Base-by-base conservation (phyloP, 345 rosid species). In the Limnanthes douglasii region DNA sequence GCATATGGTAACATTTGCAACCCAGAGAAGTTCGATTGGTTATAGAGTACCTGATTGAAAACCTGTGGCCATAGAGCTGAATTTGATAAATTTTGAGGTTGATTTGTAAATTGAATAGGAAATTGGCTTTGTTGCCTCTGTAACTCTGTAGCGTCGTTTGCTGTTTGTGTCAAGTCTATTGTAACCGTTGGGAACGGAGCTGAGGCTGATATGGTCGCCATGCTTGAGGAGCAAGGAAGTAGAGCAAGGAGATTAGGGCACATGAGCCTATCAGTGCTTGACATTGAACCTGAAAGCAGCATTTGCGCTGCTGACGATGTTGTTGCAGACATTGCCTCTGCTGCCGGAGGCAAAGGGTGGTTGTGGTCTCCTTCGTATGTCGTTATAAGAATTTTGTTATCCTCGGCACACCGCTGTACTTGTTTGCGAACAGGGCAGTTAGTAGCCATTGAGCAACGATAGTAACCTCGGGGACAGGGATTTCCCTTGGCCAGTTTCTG, bases 131-230 rank as follows among this genome's bases (percentile, higher is more conserved):
- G n/a, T n/a, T n/a, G n/a, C n/a, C n/a, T n/a, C n/a, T n/a, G n/a
- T n/a, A n/a, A n/a, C n/a, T n/a, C n/a, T n/a, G n/a, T n/a, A n/a
- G n/a, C n/a, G n/a, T n/a, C n/a, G n/a, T n/a, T n/a, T n/a, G n/a
- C n/a, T n/a, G 67, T 71, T 25, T 47, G 92, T 49, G 78, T 79
- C 11, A 90, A 61, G 73, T 90, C 98, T 43, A 90, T 49, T 34
- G 98, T 90, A 10, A 90, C 75, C 11, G 98, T 90, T 5, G 95
- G 98, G 33, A 90, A 90, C 25, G 94, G 98, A 15, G 98, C 94
- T 4, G 95, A 80, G 16, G 95, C 98, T 38, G 98, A 90, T 29
- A 90, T 68, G 0, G 98, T 77, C 11, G 94, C 98, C 81, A 90
- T 69, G 75, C 75, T 79, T 12, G 95, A 72, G n/a, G 98, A 79